Evolutionary conservation across 208 protist species (phyloP).

Genomic region (Leishmania aethiopica): DNA sequence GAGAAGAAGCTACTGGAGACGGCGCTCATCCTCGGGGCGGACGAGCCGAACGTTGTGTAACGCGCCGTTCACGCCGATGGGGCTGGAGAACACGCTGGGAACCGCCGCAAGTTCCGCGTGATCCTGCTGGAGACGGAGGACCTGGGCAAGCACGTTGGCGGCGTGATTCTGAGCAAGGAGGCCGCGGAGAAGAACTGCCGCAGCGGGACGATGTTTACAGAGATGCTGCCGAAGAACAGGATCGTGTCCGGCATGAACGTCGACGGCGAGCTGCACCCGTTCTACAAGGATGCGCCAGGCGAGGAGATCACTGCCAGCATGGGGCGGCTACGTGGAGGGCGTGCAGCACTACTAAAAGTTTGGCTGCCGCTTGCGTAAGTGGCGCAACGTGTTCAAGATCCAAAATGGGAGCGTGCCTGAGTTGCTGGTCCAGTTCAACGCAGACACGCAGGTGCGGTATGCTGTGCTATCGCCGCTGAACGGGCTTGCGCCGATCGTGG

Average conservation of each 20-base stretch:
- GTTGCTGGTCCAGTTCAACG: constrained; percentile 92
- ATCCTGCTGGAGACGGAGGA: constrained; percentile 81
- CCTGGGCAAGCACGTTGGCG: constrained; percentile 94
- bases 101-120: constrained; percentile 90
- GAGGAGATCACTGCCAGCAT: constrained; percentile 96
- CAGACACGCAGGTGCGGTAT: constrained; percentile 94
- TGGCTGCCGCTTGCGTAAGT: constrained; percentile 98
- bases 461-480: constrained; percentile 95
- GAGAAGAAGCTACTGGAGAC: constrained; percentile 43
- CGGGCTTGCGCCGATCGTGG: constrained; percentile 98
- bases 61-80: constrained; percentile 89
- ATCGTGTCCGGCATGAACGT: constrained; percentile 97
- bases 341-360: constrained; percentile 93
- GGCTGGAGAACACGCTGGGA: constrained; percentile 90
- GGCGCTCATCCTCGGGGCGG: constrained; percentile 58
- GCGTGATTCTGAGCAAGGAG: constrained; percentile 98
- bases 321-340: constrained; percentile 92
- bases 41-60: constrained; percentile 92
- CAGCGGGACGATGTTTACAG: constrained; percentile 87
- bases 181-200: constrained; percentile 95
- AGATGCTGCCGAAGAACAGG: constrained; percentile 79
- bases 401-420: constrained; percentile 91
- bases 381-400: constrained; percentile 95
- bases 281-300: constrained; percentile 83
- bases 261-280: constrained; percentile 85